Evolutionary conservation across 202 grass and related monocot genomes (phyloP).

Genomic region (Zizania palustris): DNA sequence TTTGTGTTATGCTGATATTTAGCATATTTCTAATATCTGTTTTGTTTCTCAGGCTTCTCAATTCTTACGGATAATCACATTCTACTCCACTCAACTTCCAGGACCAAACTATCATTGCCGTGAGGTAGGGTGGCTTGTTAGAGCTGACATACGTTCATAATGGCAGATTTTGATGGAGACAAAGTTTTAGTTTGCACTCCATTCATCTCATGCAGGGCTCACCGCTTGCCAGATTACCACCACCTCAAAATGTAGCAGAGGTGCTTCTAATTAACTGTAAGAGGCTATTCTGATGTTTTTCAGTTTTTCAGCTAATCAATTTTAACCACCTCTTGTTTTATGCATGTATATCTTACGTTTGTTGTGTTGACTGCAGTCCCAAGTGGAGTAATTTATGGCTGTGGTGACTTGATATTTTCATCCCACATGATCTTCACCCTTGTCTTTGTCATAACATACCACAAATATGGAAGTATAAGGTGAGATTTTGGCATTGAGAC

Average conservation of each 20-base stretch:
- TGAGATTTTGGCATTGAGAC: conserved; percentile 18
- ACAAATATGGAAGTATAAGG: conserved; percentile 86
- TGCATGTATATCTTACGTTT: background rate
- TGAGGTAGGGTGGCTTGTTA: conserved; percentile 54
- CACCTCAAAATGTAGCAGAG: conserved; percentile 60
- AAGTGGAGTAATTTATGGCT: conserved; percentile 76
- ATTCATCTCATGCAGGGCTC: conserved; percentile 54
- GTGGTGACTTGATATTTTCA: conserved; percentile 93
- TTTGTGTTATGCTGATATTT: conserved; percentile 1
- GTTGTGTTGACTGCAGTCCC: conserved; percentile 57
- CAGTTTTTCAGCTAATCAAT: background rate
- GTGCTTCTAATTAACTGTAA: conserved; percentile 83
- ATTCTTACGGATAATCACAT: conserved; percentile 75
- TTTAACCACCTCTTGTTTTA: background rate
- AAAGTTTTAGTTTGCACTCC: conserved; percentile 8
- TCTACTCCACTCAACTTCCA: conserved; percentile 91
- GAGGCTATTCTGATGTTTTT: conserved; percentile 7
- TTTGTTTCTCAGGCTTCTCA: conserved; percentile 66
- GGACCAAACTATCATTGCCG: conserved; percentile 90
- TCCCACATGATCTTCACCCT: conserved; percentile 96
- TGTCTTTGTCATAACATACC: conserved; percentile 76
- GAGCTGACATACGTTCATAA: background rate
- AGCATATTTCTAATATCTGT: background rate
- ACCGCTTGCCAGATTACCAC: conserved; percentile 66
- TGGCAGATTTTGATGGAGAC: background rate